These are phyloP conservation scores for Fragosphaeria purpurea DNA, from an alignment of 2,329 filamentous ascomycete species.

Conservation along the genomic window DNA sequence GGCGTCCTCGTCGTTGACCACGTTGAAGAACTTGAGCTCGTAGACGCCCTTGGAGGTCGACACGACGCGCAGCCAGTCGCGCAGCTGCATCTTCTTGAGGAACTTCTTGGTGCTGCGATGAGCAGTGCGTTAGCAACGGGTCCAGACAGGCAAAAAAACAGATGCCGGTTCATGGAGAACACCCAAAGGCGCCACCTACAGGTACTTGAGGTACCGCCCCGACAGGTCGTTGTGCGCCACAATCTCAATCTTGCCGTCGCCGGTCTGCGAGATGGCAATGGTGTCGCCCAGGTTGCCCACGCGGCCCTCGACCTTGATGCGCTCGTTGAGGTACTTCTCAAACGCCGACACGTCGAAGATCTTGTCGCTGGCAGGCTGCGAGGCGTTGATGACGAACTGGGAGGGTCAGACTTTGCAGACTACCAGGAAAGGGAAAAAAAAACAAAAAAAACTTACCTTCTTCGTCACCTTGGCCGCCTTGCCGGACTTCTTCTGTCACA, in stretches of 20 bases:
- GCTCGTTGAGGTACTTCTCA: conserved; percentile 99
- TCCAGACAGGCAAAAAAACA: background rate
- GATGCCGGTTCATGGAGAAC: no score
- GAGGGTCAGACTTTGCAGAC: background rate
- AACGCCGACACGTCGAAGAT: conserved; percentile 99
- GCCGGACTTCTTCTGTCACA: conserved; percentile 53
- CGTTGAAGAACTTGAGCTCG: conserved; percentile 99
- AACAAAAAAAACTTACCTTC: conserved; percentile 49
- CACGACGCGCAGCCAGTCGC: conserved; percentile 99
- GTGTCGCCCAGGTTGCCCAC: conserved; percentile 95
- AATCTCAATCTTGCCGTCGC: conserved; percentile 97
- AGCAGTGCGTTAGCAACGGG: conserved; percentile 15
- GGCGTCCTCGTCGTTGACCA: conserved; percentile 94
- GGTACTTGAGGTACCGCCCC: conserved; percentile 98
- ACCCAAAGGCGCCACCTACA: conserved; percentile 47
- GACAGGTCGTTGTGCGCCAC: conserved; percentile 96
- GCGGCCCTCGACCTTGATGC: conserved; percentile 98
- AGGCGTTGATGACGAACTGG: conserved; percentile 98
- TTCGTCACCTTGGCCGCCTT: conserved; percentile 68
- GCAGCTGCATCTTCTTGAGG: conserved; percentile 99
- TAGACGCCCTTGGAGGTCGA: conserved; percentile 97
- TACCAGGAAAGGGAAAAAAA: background rate
- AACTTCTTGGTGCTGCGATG: conserved; percentile 91
- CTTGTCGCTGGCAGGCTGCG: conserved; percentile 96
- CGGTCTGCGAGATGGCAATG: conserved; percentile 80